Evolutionary conservation across 2,329 filamentous ascomycete genomes (phyloP), one percentile per base, ranked within the genome.

Genomic region (Epichloe gansuensis): DNA sequence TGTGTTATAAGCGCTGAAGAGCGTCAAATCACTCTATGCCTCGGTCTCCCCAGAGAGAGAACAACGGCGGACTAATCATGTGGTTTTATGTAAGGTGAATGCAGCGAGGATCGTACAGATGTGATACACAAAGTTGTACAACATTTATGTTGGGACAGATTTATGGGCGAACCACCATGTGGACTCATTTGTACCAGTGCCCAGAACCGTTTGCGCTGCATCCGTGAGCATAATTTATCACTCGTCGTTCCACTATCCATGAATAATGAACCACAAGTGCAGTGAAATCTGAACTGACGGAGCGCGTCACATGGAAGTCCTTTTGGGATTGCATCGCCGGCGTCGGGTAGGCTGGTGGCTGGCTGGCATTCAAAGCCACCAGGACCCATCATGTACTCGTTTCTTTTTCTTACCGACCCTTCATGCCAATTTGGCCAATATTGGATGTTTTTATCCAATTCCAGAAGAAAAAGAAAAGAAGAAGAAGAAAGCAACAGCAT

Each of bases 211-310:
- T 36, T 49, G 51, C 15, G 47, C 51, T 45, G 45, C 50, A 49
- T 31, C 6, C 2, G 49, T 34, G 48, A 40, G 36, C 38, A 51
- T 25, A 7, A 25, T 38, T 17, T 35, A 27, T 34, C 21, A 23
- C n/a, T 34, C 17, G n/a, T 25, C 40, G 51, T 52, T 49, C 51
- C 51, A 52, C 46, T 49, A 25, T 15, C 45, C 31, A 44, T 43
- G 46, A 31, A 23, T 21, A 7, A 39, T 44, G 23, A 36, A 23
- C 25, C 50, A 12, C 47, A 9, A 15, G 49, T 52, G 46, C 51
- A 46, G 46, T 49, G 46, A 43, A 9, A 12, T 40, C 39, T 51
- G 17, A 25, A 5, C 12, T 23, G 36, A 48, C 15, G 40, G 40
- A 35, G 39, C n/a, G 17, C 17, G 31, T 34, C 17, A n/a, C 23